Base-by-base conservation (phyloP, 2,329 filamentous ascomycete genomes). In the Berkeleyomyces basicola region DNA sequence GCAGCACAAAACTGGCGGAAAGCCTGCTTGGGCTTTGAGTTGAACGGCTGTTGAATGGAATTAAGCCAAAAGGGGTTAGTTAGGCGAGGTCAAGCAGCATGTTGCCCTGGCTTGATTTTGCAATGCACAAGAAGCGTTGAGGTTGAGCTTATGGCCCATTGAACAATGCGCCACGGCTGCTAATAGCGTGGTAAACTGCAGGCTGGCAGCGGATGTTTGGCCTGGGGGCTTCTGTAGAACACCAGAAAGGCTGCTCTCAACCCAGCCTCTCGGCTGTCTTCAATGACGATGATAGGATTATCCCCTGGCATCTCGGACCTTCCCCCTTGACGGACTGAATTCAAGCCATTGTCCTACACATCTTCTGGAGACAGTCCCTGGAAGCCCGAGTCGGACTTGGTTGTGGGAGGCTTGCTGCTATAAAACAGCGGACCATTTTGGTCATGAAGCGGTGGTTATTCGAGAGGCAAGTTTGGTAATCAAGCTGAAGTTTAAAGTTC, bases 101-200 rank as follows among this genome's bases (percentile, higher is more conserved):
- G 23, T 9, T 61, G 31, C 40, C 47, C 51, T 37, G 61, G 47
- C 23, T 47, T 61, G 63, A 39, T 43, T 42, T 43, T 55, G 58
- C 43, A 58, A 59, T 61, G 46, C 43, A 37, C 39, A 46, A 44
- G 59, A 65, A 65, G 55, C 63, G 63, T 65, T 65, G 63, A 65
- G 63, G 63, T 65, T 65, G 63, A 65, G 60, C 44, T 55, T 58
- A 37, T 36, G 3, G 7, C 40, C 53, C 4, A 59, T 37, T 39
- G 16, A 31, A 36, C 31, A 59, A 36, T 47, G 40, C 33, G 39
- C 37, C 36, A 16, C 6, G 33, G 36, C 42, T n/a, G 7, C 53
- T 39, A 10, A 14, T 44, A n/a, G 42, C 23, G 6, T 2, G 31
- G 39, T n/a, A 5, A 4, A 59, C 5, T 11, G 40, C 2, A 33